A percentile compares a stretch with the other conserved stretches of the same genome.
phyloP scores from a whole-genome alignment of 2,329 filamentous ascomycete species.

The Alternaria viburni region DNA sequence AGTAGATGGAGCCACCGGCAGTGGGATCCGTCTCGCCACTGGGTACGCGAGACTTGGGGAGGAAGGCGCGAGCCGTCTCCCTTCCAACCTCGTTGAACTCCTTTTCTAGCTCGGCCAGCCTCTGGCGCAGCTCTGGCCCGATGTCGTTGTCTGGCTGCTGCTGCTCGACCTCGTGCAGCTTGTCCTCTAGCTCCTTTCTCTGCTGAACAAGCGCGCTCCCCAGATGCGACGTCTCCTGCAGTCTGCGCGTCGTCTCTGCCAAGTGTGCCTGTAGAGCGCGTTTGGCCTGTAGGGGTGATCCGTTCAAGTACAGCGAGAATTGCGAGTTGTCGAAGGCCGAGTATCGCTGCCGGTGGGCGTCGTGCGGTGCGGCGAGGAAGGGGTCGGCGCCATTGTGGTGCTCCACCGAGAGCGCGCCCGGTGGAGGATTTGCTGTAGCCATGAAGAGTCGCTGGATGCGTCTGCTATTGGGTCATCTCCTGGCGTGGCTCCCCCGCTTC shows the following conservation, averaged over 20 bases:
- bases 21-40: constrained; percentile 56
- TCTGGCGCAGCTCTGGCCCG: constrained; percentile 79
- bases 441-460: constrained; percentile 37
- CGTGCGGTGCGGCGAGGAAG: constrained; percentile 49
- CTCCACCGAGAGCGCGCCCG: constrained; percentile 50
- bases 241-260: constrained; percentile 86
- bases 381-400: constrained; percentile 52
- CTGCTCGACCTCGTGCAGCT: constrained; percentile 82
- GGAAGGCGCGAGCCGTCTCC: constrained; percentile 86
- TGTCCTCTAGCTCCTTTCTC: constrained; percentile 80
- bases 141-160: constrained; percentile 74
- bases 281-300: constrained; percentile 86
- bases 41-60: constrained; percentile 79
- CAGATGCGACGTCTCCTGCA: constrained; percentile 88
- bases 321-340: constrained; percentile 82
- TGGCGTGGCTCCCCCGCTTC: constrained; percentile 3
- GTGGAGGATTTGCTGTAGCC: constrained; percentile 52
- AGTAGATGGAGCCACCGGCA: constrained; percentile 62
- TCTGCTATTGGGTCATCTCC: constrained; percentile 40
- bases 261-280: constrained; percentile 89
- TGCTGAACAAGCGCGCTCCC: constrained; percentile 88
- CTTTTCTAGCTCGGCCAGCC: constrained; percentile 84
- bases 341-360: constrained; percentile 68
- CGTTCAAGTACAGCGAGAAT: constrained; percentile 75
- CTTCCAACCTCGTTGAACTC: constrained; percentile 94